Base-by-base conservation (phyloP, 2,329 filamentous ascomycete species). In the Colletotrichum paranaense region DNA sequence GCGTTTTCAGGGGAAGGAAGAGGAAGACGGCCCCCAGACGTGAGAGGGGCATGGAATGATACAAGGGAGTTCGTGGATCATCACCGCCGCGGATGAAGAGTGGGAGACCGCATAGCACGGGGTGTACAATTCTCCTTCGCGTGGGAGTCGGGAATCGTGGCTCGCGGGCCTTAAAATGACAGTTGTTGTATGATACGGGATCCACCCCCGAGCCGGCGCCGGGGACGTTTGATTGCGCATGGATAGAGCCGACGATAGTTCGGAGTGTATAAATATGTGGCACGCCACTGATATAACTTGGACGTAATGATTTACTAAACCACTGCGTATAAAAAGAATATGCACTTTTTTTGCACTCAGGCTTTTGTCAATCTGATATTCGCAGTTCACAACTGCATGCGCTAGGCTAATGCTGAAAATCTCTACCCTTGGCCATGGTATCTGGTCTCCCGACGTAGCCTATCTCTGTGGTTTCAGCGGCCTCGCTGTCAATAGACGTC, bases 1-100 rank as follows among this genome's bases (percentile, higher is more conserved):
- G 42, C 19, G 7, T 49, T 46, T 12, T 35, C 32, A 35, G 11
- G 32, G 32, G 32, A 12, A 35, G 11, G 4, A 12, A 35, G 19
- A 42, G 3, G 12, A 42, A 59, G 79, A 83, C 81, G 28, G 16
- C 7, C 42, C 16, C 26, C 12, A 7, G 75, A 79, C 32, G 32
- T 35, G 32, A 35, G 32, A 35, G 55, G 76, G 78, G 22, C 80
- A 66, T 62, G 53, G 57, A 24, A 55, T 26, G 32, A 35, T 1
- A 19, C 4, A 19, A 42, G 16, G 38, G 16, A 16, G 19, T 19
- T 19, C 19, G 38, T 12, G 16, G 16, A 19, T 42, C 16, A 19
- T 35, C 11, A 35, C 38, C 16, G 12, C 38, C 38, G 14, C 38
- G 38, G 38, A 42, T 19, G 14, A 42, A 42, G 38, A 42, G 38